Conservation (phyloP, 2,329 filamentous ascomycete species). For the Fusarium sp. region DNA sequence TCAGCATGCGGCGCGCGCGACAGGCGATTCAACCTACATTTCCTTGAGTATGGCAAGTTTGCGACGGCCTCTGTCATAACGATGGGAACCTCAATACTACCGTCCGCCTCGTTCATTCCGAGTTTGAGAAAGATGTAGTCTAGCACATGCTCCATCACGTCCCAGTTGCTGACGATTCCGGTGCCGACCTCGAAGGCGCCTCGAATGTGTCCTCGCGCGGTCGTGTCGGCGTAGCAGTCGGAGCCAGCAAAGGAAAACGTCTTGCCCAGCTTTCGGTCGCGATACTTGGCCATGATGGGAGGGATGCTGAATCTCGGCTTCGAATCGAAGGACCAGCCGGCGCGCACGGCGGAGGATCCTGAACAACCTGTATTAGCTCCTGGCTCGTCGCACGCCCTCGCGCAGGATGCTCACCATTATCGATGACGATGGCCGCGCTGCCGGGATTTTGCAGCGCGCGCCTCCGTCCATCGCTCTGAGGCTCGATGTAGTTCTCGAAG, state of each 20-base stretch:
- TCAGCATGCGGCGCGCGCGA: conserved; percentile 31
- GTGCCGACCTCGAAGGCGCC: conserved; percentile 91
- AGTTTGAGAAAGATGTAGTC: conserved; percentile 97
- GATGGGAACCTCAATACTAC: conserved; percentile 84
- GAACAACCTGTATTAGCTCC: conserved; percentile 32
- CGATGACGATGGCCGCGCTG: conserved; percentile 89
- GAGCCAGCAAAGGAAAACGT: conserved; percentile 92
- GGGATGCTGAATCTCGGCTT: conserved; percentile 83
- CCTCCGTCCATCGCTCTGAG: conserved; percentile 75
- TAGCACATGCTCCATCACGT: conserved; percentile 93
- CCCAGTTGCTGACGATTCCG: conserved; percentile 96
- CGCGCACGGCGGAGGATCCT: conserved; percentile 91
- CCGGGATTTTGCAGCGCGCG: conserved; percentile 70
- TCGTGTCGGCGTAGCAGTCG: conserved; percentile 95
- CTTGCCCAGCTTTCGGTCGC: conserved; percentile 91
- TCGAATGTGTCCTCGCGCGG: conserved; percentile 88
- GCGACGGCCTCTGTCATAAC: conserved; percentile 97
- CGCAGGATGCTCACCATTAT: conserved; percentile 78
- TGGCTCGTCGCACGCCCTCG: conserved; percentile 17
- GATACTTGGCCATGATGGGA: conserved; percentile 93
- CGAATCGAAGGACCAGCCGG: conserved; percentile 94
- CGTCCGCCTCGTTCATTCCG: conserved; percentile 81
- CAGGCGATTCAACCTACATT: conserved; percentile 68
- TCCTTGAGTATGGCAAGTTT: conserved; percentile 88
- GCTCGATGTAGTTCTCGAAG: conserved; percentile 67